phyloP scores from a whole-genome alignment of 306 rosid genomes.

The Herpetospermum pedunculosum region DNA sequence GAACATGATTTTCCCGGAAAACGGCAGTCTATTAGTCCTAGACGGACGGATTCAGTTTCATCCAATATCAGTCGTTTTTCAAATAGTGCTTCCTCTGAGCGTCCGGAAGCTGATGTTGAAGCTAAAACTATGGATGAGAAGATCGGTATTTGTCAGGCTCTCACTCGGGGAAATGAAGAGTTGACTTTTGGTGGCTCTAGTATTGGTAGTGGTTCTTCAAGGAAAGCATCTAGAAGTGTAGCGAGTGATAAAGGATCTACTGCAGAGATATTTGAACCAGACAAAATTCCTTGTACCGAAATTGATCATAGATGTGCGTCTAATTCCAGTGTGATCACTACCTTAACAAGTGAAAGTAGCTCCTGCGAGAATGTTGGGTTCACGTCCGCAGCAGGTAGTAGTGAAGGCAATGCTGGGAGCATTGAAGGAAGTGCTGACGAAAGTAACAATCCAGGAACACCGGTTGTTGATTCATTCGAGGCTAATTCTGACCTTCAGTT shows the following conservation, averaged over 20 bases:
- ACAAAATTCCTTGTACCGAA: conserved; percentile 25
- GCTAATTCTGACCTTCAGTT: conserved; percentile 17
- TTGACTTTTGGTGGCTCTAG: conserved; percentile 5
- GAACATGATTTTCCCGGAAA: conserved; percentile 17
- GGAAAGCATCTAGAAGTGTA: conserved; percentile 18
- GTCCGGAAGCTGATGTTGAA: neutral
- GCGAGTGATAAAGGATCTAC: conserved; percentile 13
- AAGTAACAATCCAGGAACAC: conserved; percentile 17
- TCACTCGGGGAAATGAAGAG: conserved; percentile 2
- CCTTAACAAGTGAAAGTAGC: conserved; percentile 39
- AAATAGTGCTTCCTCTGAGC: conserved; percentile 20
- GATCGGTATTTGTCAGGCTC: neutral
- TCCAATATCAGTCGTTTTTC: conserved; percentile 12
- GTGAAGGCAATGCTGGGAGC: conserved; percentile 25
- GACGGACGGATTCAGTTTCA: conserved; percentile 19
- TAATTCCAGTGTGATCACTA: conserved; percentile 47
- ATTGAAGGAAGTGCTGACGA: conserved; percentile 25
- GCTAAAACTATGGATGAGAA: neutral
- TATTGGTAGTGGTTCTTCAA: conserved; percentile 12
- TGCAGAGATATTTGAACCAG: conserved; percentile 22
- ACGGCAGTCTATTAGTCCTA: conserved; percentile 24
- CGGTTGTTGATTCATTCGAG: conserved; percentile 17
- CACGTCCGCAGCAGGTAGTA: conserved; percentile 17
- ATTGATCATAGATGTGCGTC: conserved; percentile 34
- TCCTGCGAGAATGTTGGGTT: conserved; percentile 47